These are phyloP conservation scores for Aureobasidium sp. DNA, from an alignment of 2,329 filamentous ascomycete species.

Conservation along the genomic window DNA sequence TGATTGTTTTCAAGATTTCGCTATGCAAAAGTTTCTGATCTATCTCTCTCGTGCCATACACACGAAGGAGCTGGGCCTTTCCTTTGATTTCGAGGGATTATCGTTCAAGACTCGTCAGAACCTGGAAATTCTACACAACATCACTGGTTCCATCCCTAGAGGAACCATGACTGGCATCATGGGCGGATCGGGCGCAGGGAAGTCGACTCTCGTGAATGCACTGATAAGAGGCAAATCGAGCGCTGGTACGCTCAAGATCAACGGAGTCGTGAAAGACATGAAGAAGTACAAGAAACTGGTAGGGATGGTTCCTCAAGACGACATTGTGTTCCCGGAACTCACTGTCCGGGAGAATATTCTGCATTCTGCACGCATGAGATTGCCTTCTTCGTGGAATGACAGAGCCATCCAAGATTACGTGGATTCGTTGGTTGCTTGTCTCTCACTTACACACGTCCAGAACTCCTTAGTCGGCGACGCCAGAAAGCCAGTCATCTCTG, in stretches of 20 bases:
- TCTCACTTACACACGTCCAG: slow-evolving; percentile 44
- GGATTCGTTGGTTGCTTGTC: slow-evolving; percentile 47
- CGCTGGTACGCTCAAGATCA: slow-evolving; percentile 42
- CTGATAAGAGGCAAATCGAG: slow-evolving; percentile 52
- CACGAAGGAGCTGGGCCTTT: slow-evolving; percentile 43
- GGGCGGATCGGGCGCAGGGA: slow-evolving; percentile 52
- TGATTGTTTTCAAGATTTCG: slow-evolving; percentile 21
- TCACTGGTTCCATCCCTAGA: slow-evolving; percentile 46
- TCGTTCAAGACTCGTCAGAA: slow-evolving; percentile 19
- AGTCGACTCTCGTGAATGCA: slow-evolving; percentile 52
- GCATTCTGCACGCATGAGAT: slow-evolving; percentile 47
- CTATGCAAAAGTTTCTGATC: slow-evolving; percentile 43
- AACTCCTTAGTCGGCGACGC: slow-evolving; percentile 45
- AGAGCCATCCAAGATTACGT: slow-evolving; percentile 44
- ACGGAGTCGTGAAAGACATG: slow-evolving; percentile 36
- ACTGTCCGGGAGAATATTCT: slow-evolving; percentile 55
- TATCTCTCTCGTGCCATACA: slow-evolving; percentile 46
- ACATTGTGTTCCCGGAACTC: slow-evolving; percentile 50
- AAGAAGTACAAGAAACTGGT: slow-evolving; percentile 50
- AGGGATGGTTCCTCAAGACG: slow-evolving; percentile 54
- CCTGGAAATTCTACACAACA: slow-evolving; percentile 39
- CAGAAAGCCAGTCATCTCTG: slow-evolving; percentile 44
- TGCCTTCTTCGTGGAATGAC: slow-evolving; percentile 44
- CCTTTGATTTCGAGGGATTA: slow-evolving; percentile 44
- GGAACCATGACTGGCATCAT: slow-evolving; percentile 51